A percentile compares a stretch with the other conserved stretches of the same genome.
phyloP scores from a whole-genome alignment of 2,329 filamentous ascomycete genomes.

The Fusarium camptoceras region DNA sequence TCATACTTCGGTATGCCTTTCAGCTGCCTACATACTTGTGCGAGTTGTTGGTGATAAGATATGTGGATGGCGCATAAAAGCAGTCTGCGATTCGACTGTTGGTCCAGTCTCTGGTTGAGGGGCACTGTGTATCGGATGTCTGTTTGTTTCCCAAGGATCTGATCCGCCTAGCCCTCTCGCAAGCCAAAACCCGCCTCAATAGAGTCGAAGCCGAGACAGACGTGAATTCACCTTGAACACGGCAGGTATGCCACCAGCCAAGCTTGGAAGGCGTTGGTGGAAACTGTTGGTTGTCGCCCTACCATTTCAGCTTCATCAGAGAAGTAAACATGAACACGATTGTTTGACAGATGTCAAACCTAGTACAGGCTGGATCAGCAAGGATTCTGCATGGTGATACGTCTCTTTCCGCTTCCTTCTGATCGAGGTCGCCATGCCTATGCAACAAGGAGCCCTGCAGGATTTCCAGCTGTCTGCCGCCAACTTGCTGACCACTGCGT shows the following conservation, averaged over 20 bases:
- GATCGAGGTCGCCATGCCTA: constrained; percentile 11
- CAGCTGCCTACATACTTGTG: constrained; percentile 29
- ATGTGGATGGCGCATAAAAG: constrained; percentile 32
- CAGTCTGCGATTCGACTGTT: constrained; percentile 39
- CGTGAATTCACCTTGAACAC: constrained; percentile 4
- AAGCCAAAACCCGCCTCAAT: constrained; percentile 8
- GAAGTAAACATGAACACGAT: constrained; percentile 30
- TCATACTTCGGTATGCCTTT: constrained; percentile 20
- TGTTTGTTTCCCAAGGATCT: constrained; percentile 32
- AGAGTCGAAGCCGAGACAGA: constrained; percentile 11
- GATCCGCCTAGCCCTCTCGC: constrained; percentile 21
- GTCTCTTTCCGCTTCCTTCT: constrained; percentile 16
- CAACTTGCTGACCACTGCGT: constrained; percentile 18
- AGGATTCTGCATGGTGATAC: constrained; percentile 17
- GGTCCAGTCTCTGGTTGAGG: constrained; percentile 19
- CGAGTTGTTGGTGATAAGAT: constrained; percentile 41
- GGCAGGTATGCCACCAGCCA: constrained; percentile 4
- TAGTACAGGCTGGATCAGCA: constrained; percentile 12
- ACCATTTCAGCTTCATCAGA: constrained; percentile 5
- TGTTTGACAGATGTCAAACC: constrained; percentile 35
- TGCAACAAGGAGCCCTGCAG: constrained; percentile 15
- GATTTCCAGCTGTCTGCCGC: constrained; percentile 17
- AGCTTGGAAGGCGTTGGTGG: constrained; percentile 2
- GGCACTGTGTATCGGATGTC: constrained; percentile 25
- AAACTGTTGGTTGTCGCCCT: constrained; percentile 8